A percentile compares a stretch with the other conserved stretches of the same genome.
These are phyloP conservation scores for Zizania palustris DNA, from an alignment of 202 grass and related monocot genomes.

Conservation along the genomic window DNA sequence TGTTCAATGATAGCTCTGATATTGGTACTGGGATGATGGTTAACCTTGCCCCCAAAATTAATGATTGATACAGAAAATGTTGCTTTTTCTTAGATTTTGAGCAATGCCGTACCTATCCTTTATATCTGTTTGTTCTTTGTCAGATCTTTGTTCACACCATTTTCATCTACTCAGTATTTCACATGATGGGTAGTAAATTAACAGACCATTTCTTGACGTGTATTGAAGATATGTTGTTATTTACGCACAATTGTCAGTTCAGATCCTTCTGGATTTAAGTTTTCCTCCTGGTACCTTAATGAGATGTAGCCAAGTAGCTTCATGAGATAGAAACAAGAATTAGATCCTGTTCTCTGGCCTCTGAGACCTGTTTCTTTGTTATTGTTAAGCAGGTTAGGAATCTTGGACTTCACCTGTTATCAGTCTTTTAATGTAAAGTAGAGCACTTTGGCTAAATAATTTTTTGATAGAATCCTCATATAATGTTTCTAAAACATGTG, in stretches of 20 bases:
- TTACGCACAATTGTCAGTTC: not conserved
- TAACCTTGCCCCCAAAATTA: not conserved
- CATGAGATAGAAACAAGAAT: constrained; percentile 1
- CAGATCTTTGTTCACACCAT: not conserved
- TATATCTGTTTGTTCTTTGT: not conserved
- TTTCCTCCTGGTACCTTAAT: not conserved
- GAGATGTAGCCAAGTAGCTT: not conserved
- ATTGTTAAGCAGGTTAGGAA: not conserved
- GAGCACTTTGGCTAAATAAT: not conserved
- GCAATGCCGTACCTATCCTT: not conserved
- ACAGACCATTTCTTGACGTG: not conserved
- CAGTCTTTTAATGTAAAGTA: constrained; percentile 5
- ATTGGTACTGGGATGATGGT: not conserved
- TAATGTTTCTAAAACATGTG: not conserved
- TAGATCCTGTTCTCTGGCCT: not conserved
- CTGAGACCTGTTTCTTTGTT: not conserved
- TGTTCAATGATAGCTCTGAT: not conserved
- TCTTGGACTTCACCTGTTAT: not conserved
- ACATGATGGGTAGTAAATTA: not conserved
- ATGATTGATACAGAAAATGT: not conserved
- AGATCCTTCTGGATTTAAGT: constrained; percentile 6
- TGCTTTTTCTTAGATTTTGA: constrained; percentile 19
- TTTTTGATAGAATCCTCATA: not conserved
- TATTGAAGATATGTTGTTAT: not conserved
- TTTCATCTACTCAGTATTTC: not conserved